phyloP scores from a whole-genome alignment of 176 grass and related monocot species.

The Lolium multiflorum region DNA sequence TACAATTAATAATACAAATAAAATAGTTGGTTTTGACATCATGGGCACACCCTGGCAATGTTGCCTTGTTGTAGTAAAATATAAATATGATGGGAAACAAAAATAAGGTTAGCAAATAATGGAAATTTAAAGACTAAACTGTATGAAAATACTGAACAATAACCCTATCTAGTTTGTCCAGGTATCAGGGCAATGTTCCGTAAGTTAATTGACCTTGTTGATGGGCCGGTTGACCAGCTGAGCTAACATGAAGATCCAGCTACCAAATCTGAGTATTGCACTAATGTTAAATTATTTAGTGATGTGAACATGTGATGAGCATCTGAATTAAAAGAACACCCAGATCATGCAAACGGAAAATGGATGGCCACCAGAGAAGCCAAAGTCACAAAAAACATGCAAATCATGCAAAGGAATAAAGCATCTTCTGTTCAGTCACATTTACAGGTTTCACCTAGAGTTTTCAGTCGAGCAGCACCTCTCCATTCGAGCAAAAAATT shows the following conservation, averaged over 20 bases:
- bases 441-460: background rate
- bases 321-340: background rate
- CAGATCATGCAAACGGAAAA: background rate
- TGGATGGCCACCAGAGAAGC: background rate
- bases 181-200: background rate
- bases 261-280: background rate
- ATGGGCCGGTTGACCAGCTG: background rate
- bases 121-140: background rate
- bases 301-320: slow-evolving; percentile 4
- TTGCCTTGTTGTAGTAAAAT: background rate
- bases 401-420: background rate
- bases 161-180: background rate
- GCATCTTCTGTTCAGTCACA: slow-evolving; percentile 13
- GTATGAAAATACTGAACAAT: background rate
- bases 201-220: background rate
- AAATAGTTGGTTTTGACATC: background rate
- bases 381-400: background rate
- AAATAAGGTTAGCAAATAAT: background rate
- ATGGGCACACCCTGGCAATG: background rate
- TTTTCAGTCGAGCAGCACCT: background rate
- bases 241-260: background rate
- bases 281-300: background rate
- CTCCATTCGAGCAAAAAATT: background rate
- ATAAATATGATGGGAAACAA: background rate
- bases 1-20: background rate